These are phyloP conservation scores for Tylopilus balloui DNA, from an alignment of 768 basidiomycete species.

Conservation along the genomic window DNA sequence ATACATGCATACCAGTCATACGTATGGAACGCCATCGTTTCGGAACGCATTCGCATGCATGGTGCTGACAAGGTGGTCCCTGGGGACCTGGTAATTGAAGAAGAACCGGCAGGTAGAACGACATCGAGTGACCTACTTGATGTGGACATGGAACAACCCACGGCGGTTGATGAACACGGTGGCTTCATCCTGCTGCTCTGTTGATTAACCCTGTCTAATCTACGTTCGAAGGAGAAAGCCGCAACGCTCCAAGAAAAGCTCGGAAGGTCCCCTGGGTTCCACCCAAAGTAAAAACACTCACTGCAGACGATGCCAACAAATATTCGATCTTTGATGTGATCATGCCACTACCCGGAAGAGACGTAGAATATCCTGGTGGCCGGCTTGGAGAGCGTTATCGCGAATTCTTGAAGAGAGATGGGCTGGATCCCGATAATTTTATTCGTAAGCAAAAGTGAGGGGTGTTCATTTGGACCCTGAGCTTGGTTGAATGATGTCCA, in stretches of 20 bases:
- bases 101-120: slow-evolving; percentile 23
- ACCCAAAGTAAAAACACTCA: slow-evolving; percentile 72
- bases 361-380: slow-evolving; percentile 90
- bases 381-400: slow-evolving; percentile 80
- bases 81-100: slow-evolving; percentile 88
- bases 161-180: slow-evolving; percentile 33
- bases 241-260: slow-evolving; percentile 18
- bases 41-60: slow-evolving; percentile 80
- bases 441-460: slow-evolving; percentile 82
- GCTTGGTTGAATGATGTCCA: slow-evolving; percentile 8
- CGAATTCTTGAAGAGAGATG: slow-evolving; percentile 79
- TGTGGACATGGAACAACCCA: slow-evolving; percentile 29
- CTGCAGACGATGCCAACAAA: slow-evolving; percentile 69
- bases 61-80: slow-evolving; percentile 71
- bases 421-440: slow-evolving; percentile 87
- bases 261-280: slow-evolving; percentile 49
- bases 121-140: slow-evolving; percentile 29
- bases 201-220: slow-evolving; percentile 5
- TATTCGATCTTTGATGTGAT: slow-evolving; percentile 93
- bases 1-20: slow-evolving; percentile 98
- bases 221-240: slow-evolving; percentile 18
- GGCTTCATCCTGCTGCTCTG: slow-evolving; percentile 11
- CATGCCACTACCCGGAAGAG: slow-evolving; percentile 95
- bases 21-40: slow-evolving; percentile 96
- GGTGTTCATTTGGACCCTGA: not conserved